Conservation (phyloP, 805 yeast species). For the Kluyveromyces aestuarii region DNA sequence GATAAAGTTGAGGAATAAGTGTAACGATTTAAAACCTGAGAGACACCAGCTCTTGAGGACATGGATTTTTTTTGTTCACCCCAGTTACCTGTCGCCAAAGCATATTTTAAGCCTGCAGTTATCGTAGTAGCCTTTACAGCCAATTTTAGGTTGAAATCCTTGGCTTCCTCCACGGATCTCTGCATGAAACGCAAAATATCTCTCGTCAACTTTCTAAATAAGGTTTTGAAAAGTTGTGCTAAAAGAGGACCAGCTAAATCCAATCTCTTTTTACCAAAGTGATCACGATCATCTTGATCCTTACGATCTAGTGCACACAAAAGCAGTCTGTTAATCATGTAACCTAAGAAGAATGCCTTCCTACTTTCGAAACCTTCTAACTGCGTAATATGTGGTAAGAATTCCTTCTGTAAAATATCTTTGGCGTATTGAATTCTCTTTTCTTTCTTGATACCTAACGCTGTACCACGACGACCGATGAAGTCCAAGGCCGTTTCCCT, state of each 20-base stretch:
- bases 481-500: slow-evolving; percentile 96
- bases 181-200: slow-evolving; percentile 98
- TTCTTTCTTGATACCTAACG: slow-evolving; percentile 91
- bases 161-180: slow-evolving; percentile 95
- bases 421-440: slow-evolving; percentile 97
- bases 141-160: slow-evolving; percentile 89
- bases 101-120: slow-evolving; percentile 94
- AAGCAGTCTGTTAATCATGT: slow-evolving; percentile 92
- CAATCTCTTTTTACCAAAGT: slow-evolving; percentile 95
- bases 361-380: slow-evolving; percentile 94
- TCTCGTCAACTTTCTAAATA: slow-evolving; percentile 89
- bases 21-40: slow-evolving; percentile 95
- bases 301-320: slow-evolving; percentile 95
- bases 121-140: slow-evolving; percentile 97
- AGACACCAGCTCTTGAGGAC: slow-evolving; percentile 98
- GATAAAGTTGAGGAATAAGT: slow-evolving; percentile 98
- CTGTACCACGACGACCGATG: slow-evolving; percentile 97
- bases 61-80: slow-evolving; percentile 99
- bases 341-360: slow-evolving; percentile 95
- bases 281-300: slow-evolving; percentile 98
- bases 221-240: slow-evolving; percentile 88
- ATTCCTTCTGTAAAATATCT: slow-evolving; percentile 92
- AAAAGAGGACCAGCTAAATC: slow-evolving; percentile 97
- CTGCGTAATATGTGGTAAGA: slow-evolving; percentile 94
- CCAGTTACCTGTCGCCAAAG: slow-evolving; percentile 99